Conservation (phyloP, 2,329 filamentous ascomycete genomes). For the Teratosphaeria viscida region DNA sequence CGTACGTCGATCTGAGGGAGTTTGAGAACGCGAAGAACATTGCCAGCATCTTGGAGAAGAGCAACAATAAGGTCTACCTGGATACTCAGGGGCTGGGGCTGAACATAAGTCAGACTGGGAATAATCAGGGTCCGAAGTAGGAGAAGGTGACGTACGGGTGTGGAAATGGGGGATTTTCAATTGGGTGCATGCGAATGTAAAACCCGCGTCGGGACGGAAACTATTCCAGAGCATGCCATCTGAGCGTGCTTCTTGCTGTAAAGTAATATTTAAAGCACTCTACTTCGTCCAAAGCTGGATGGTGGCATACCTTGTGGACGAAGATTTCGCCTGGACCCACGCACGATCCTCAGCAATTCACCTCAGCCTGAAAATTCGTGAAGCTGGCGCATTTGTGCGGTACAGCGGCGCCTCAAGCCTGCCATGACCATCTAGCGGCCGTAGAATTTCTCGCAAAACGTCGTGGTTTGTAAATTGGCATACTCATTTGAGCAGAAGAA, state of each 20-base stretch:
- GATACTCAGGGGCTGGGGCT: conserved; percentile 84
- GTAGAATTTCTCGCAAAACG: too few relatives aligned
- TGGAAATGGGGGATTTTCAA: neutral
- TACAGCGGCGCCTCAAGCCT: too few relatives aligned
- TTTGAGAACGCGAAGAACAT: conserved; percentile 92
- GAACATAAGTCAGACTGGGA: conserved; percentile 53
- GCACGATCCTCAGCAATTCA: too few relatives aligned
- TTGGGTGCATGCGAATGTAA: conserved; percentile 1
- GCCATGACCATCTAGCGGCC: too few relatives aligned
- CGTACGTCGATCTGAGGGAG: conserved; percentile 93
- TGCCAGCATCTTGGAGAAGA: conserved; percentile 77
- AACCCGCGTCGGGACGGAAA: conserved; percentile 1
- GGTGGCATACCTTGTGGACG: neutral
- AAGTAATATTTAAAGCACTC: neutral
- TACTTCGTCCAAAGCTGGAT: neutral
- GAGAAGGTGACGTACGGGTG: too few relatives aligned
- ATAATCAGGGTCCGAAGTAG: conserved; percentile 1
- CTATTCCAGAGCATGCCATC: neutral
- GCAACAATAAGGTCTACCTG: conserved; percentile 87
- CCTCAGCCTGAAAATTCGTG: too few relatives aligned
- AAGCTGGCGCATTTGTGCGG: too few relatives aligned
- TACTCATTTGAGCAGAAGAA: too few relatives aligned
- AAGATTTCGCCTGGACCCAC: too few relatives aligned
- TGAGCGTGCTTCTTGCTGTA: neutral
- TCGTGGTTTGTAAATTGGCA: too few relatives aligned